phyloP scores from a whole-genome alignment of 2,329 filamentous ascomycete species.

The Verticillium isaacii region DNA sequence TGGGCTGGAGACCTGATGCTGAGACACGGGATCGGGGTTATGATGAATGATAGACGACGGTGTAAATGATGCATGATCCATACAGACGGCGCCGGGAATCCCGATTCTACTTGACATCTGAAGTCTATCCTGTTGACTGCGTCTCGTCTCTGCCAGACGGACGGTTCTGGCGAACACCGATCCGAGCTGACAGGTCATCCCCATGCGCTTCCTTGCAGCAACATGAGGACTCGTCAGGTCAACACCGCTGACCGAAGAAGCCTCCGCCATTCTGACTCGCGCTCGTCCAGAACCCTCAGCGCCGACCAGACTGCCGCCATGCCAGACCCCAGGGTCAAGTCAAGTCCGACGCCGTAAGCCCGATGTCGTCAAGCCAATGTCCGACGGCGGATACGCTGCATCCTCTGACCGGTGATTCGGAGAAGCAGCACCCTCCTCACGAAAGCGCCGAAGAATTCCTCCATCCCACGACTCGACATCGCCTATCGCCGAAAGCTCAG shows the following conservation, averaged over 20 bases:
- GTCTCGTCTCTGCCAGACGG: too few species aligned
- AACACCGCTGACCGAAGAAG: background rate
- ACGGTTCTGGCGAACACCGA: too few species aligned
- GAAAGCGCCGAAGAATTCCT: background rate
- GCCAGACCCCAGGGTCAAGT: background rate
- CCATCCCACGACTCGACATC: background rate
- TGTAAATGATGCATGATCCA: background rate
- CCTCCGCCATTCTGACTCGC: background rate
- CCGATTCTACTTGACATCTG: background rate
- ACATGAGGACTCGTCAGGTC: too few species aligned
- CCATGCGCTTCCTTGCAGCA: too few species aligned
- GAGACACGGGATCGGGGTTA: background rate
- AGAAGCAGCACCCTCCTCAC: too few species aligned
- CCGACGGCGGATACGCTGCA: background rate
- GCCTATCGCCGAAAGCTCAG: background rate
- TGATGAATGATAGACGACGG: background rate
- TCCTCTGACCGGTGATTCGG: background rate
- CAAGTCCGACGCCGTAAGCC: background rate
- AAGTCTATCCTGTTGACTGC: too few species aligned
- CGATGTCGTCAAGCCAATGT: background rate
- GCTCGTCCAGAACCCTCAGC: background rate
- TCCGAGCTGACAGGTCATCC: too few species aligned
- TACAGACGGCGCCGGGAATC: background rate
- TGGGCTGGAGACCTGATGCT: background rate
- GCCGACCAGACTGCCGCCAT: background rate